Evolutionary conservation across 805 yeast species (phyloP).

Genomic region (Komagataella pastoris): DNA sequence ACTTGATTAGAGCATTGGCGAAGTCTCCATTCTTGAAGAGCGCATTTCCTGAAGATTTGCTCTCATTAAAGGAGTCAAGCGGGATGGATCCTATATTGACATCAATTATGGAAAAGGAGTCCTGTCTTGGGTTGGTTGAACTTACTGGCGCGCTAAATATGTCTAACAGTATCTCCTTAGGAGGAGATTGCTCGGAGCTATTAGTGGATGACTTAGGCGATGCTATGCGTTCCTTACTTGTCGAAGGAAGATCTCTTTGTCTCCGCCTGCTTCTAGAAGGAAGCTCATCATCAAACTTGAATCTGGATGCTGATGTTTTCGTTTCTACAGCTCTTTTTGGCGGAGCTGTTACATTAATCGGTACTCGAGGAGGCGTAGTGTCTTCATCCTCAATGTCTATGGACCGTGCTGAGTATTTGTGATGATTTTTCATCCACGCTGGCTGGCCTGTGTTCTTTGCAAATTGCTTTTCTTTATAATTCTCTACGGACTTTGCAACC

Average conservation of each 20-base stretch:
- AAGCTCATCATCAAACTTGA: slow-evolving; percentile 6
- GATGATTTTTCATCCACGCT: slow-evolving; percentile 63
- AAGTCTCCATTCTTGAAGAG: slow-evolving; percentile 79
- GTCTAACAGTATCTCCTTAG: background rate
- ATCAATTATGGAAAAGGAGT: background rate
- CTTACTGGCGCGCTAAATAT: background rate
- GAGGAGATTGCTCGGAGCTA: background rate
- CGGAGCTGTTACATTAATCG: background rate
- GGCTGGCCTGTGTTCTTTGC: slow-evolving; percentile 29
- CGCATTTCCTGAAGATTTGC: slow-evolving; percentile 42
- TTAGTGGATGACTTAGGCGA: background rate
- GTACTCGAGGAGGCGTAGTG: background rate
- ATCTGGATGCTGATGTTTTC: slow-evolving; percentile 2
- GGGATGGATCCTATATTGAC: slow-evolving; percentile 7
- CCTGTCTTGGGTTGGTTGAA: background rate
- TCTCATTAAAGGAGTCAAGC: slow-evolving; percentile 25
- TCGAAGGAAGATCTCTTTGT: background rate
- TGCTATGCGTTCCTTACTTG: background rate
- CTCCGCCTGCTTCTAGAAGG: slow-evolving; percentile 2
- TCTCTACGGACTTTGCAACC: slow-evolving; percentile 48
- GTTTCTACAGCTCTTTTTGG: slow-evolving; percentile 7
- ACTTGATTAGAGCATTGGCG: slow-evolving; percentile 45
- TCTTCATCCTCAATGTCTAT: slow-evolving; percentile 19
- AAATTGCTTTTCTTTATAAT: slow-evolving; percentile 27
- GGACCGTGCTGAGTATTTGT: slow-evolving; percentile 28